Percentiles rank a stretch among this genome's conserved stretches.
Conservation (phyloP, 768 basidiomycete species). For the Boletellus ananas region DNA sequence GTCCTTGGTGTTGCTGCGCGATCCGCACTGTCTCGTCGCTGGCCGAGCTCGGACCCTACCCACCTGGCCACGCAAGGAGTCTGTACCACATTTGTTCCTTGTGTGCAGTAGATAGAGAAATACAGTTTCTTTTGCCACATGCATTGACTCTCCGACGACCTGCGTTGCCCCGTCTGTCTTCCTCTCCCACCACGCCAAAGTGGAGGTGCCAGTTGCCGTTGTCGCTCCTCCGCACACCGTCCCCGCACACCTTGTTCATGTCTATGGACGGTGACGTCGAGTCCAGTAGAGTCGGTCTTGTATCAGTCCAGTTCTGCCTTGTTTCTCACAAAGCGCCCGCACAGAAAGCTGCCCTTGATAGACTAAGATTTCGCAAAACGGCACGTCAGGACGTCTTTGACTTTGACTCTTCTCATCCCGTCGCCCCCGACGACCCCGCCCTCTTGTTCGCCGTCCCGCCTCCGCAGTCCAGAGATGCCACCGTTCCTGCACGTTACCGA, state of each 20-base stretch:
- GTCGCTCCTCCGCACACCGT: conserved; percentile 12
- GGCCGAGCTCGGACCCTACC: neutral
- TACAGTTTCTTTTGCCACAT: conserved; percentile 40
- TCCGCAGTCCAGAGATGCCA: conserved; percentile 72
- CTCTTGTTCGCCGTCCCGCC: conserved; percentile 39
- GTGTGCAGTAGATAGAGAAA: conserved; percentile 35
- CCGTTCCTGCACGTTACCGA: conserved; percentile 60
- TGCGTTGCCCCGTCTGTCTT: conserved; percentile 26
- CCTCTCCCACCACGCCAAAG: conserved; percentile 20
- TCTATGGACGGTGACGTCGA: conserved; percentile 44
- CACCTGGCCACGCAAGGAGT: conserved; percentile 3
- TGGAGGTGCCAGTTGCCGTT: conserved; percentile 9
- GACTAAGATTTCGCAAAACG: conserved; percentile 47
- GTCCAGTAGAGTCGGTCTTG: conserved; percentile 48
- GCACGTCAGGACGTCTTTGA: conserved; percentile 29
- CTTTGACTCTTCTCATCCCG: conserved; percentile 41
- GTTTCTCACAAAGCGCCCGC: conserved; percentile 34
- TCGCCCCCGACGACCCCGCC: conserved; percentile 63
- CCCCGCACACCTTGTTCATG: conserved; percentile 36
- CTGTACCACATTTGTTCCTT: conserved; percentile 23
- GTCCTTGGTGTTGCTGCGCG: neutral
- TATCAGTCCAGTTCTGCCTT: conserved; percentile 24
- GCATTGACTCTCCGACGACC: conserved; percentile 56
- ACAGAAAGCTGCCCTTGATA: conserved; percentile 43
- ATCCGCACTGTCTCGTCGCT: neutral